Conservation (phyloP, 1,284 basidiomycete genomes). For the Tilletia horrida region DNA sequence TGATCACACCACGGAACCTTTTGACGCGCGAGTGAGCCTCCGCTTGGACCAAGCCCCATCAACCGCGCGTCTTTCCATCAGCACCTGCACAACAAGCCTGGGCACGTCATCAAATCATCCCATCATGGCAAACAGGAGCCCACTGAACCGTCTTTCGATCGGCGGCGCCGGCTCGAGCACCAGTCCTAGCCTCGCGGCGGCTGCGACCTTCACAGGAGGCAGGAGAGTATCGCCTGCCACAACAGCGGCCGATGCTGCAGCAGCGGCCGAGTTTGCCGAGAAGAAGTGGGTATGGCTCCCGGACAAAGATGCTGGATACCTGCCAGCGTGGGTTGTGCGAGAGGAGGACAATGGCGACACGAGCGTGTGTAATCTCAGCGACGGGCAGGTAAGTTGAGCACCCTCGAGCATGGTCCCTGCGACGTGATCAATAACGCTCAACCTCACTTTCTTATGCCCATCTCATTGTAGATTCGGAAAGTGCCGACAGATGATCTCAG, state of each 20-base stretch:
- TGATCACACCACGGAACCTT: too few relatives aligned
- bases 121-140: too few relatives aligned
- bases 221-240: background rate
- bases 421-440: background rate
- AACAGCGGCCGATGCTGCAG: constrained; percentile 63
- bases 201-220: constrained; percentile 6
- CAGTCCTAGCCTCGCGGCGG: background rate
- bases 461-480: constrained; percentile 18
- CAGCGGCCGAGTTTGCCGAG: constrained; percentile 90
- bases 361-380: constrained; percentile 62
- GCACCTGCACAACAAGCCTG: too few relatives aligned
- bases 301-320: constrained; percentile 80
- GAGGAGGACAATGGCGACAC: constrained; percentile 68
- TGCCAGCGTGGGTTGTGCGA: constrained; percentile 81
- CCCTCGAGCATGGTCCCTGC: background rate
- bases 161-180: too few relatives aligned
- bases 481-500: constrained; percentile 48
- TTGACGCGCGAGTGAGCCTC: too few relatives aligned
- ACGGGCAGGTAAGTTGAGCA: constrained; percentile 66
- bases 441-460: background rate
- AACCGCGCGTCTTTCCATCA: too few relatives aligned
- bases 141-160: too few relatives aligned
- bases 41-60: too few relatives aligned
- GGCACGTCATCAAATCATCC: too few relatives aligned
- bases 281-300: constrained; percentile 98